Evolutionary conservation across 169 alveolate genomes (phyloP), one percentile per base, ranked within the genome.

Genomic region (Eimeria acervulina): DNA sequence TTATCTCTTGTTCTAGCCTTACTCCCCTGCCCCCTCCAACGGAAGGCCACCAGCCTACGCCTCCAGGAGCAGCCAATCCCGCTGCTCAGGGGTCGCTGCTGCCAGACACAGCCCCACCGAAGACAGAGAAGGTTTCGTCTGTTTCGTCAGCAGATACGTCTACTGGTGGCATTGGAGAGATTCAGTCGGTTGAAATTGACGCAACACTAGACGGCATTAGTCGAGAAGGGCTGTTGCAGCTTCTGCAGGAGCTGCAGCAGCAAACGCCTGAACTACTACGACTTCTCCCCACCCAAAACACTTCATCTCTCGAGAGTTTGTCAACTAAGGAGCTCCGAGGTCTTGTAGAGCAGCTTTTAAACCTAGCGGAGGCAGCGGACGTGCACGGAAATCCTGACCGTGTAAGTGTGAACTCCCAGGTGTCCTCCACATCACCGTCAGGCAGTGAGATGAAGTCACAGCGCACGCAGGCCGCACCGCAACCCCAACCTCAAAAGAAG

Each of bases 141-240:
- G 1, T 23, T 36, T 6, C 85, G n/a, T 19, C 59, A 40, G 13
- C 33, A 74, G 51, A 66, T 10, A 8, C 3, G 12, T 66, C 78
- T 1, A 26, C 55, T 74, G 85, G 28, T 74, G 85, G 85, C 19
- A 23, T 21, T 17, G 72, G 26, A 8, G 40, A 44, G 19, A 42
- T 81, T n/a, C 68, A 81, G 42, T 6, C 47, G 2, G 90, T 81
- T 21, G 90, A 81, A n/a, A 81, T 81, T 31, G 90, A 81, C 36
- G 90, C 90, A 81, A 47, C 90, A n/a, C 90, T 81, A 31, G 90
- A 81, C 8, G 90, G 90, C 15, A 51, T 81, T 15, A 81, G 90
- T 44, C 90, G 90, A 44, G 90, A 81, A 33, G 90, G 90, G 28
- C 66, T 81, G 68, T 81, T 81, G 44, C 47, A 81, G 47, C 70